Evolutionary conservation across 306 rosid species (phyloP), one percentile per base, ranked within the genome.

Genomic region (Medicago lupulina): DNA sequence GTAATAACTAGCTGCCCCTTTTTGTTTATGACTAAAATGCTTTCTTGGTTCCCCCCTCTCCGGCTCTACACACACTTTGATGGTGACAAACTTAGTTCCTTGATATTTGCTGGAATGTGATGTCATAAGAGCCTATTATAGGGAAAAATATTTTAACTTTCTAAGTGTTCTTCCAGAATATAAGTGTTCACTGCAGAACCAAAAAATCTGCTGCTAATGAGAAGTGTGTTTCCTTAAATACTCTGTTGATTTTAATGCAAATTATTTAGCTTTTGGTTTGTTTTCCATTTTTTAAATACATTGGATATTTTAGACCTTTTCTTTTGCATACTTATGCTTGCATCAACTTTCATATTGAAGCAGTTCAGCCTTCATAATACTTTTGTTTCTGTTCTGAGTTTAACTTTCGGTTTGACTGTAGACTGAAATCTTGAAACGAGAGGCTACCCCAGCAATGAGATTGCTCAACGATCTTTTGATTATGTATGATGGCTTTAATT

Each of bases 371-470:
- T 50, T 31, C 28, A 36, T 72, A 9, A 13, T 54, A 5, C 9
- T 77, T 75, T 40, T 28, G 21, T 74, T 72, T 57, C 14, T 73
- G 55, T 71, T 31, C 31, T 34, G 34, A n/a, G 39, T 57, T 65
- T 14, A 36, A 14, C 4, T 41, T 25, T 71, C 40, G 73, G 9
- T 58, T 73, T 63, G 44, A 55, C 74, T 79, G 51, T 80, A 95
- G 99, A 82, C 96, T 47, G 99, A 95, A 85, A 92, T 95, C 80
- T 84, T 90, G 87, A 95, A 90, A 84, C 84, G 79, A 43, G 99
- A 89, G 83, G 99, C 97, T 62, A 81, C 92, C 69, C 96, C 91
- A 55, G 96, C 97, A 54, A 95, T 90, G 99, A 87, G 90, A 87
- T 79, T 95, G 84, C 97, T 92, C 75, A 90, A 95, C 43, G 97